Percentiles rank a stretch among this genome's conserved stretches.
Evolutionary conservation across 1,284 basidiomycete species (phyloP).

Genomic region (Mycena sp.): DNA sequence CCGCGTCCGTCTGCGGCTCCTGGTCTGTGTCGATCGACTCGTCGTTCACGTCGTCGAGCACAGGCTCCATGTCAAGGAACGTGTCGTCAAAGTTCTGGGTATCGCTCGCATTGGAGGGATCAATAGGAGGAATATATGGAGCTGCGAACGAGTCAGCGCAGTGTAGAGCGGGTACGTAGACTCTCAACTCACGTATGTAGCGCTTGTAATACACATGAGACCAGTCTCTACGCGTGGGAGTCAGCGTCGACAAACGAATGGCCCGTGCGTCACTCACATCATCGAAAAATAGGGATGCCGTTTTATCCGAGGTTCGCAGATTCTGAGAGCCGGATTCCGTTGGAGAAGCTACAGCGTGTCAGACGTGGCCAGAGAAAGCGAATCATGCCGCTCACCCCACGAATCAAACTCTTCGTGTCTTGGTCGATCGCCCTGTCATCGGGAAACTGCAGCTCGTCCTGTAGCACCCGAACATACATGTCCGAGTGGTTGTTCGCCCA

Average conservation of each 20-base stretch:
- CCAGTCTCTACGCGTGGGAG: slow-evolving; percentile 74
- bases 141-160: slow-evolving; percentile 54
- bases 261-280: slow-evolving; percentile 70
- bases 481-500: slow-evolving; percentile 94
- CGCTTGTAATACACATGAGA: slow-evolving; percentile 94
- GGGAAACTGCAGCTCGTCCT: slow-evolving; percentile 89
- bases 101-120: slow-evolving; percentile 93
- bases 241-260: slow-evolving; percentile 5
- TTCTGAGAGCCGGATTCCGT: slow-evolving; percentile 89
- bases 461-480: slow-evolving; percentile 92
- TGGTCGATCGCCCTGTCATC: slow-evolving; percentile 92
- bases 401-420: slow-evolving; percentile 94
- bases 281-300: slow-evolving; percentile 95
- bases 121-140: slow-evolving; percentile 96
- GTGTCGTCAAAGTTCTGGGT: slow-evolving; percentile 98
- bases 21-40: slow-evolving; percentile 75
- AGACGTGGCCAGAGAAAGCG: slow-evolving; percentile 15
- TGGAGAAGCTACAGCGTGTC: slow-evolving; percentile 76
- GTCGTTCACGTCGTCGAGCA: slow-evolving; percentile 78
- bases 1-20: slow-evolving; percentile 70
- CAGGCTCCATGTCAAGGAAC: slow-evolving; percentile 94
- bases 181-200: slow-evolving; percentile 79
- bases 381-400: slow-evolving; percentile 72
- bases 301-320: slow-evolving; percentile 94
- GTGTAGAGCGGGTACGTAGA: slow-evolving; percentile 5